Evolutionary conservation across 768 basidiomycete genomes (phyloP), one percentile per base, ranked within the genome.

Genomic region (Amanita polypyramis): DNA sequence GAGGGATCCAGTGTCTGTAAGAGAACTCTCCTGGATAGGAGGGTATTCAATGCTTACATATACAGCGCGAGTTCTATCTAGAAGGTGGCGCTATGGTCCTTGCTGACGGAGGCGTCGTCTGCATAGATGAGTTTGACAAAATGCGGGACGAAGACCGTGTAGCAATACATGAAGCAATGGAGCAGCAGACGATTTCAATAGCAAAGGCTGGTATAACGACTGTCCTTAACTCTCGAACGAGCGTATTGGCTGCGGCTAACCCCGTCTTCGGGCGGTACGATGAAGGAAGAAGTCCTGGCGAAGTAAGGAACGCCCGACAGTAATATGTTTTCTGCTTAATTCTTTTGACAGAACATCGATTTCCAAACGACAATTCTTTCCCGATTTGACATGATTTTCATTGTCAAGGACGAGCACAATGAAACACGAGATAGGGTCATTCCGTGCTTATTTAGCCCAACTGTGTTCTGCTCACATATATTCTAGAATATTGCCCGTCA

Each of bases 81-180:
- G 96, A 99, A 71, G 96, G 96, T 6, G 96, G 96, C 19, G 96
- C 96, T 1, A 98, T 99, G 96, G 96, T 99, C 5, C 79, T 98
- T 32, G 96, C 96, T 1, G 96, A 99, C 61, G 89, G 89, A 10
- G 96, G 96, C 23, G 94, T 99, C 11, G 96, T 98, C 33, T 98
- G 96, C 60, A 99, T 99, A 59, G 96, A 99, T 57, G 96, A 99
- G 63, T 99, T 99, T 57, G 96, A 99, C 68, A 99, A 99, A 71
- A 99, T 99, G 96, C 75, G 95, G 33, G 96, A 99, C 56, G 95
- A 98, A 65, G 96, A 99, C 62, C 82, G 96, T 47, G 96, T 98
- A 4, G 96, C 96, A 0, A 98, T 98, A 51, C 96, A 98, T 65
- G 96, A 98, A 68, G 96, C 95, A 11, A 99, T 99, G 96, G 96